These are phyloP conservation scores for Termitomyces sp. DNA, from an alignment of 768 basidiomycete species.

Conservation along the genomic window DNA sequence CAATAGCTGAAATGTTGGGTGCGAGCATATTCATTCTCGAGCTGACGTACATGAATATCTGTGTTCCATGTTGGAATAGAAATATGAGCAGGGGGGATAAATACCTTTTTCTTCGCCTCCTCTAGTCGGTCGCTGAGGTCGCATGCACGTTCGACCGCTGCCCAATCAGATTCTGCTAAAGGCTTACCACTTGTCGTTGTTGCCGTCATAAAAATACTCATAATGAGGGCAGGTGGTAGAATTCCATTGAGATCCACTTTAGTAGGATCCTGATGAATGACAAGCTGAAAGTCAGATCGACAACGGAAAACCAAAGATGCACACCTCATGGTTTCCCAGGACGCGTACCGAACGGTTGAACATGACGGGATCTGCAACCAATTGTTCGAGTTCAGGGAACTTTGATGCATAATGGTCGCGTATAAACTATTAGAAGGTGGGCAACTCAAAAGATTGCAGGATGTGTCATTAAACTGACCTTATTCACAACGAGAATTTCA, in stretches of 20 bases:
- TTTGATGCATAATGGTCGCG: slow-evolving; percentile 94
- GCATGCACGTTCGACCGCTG: slow-evolving; percentile 77
- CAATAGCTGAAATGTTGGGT: slow-evolving; percentile 96
- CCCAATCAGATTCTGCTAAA: slow-evolving; percentile 68
- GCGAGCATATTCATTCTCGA: slow-evolving; percentile 98
- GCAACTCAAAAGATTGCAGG: neutral
- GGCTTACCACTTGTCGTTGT: slow-evolving; percentile 82
- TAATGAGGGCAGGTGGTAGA: slow-evolving; percentile 84
- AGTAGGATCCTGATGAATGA: slow-evolving; percentile 62
- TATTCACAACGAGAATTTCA: slow-evolving; percentile 95
- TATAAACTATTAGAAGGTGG: slow-evolving; percentile 64
- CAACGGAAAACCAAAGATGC: slow-evolving; percentile 9
- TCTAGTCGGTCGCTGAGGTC: slow-evolving; percentile 86
- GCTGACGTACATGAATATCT: slow-evolving; percentile 99
- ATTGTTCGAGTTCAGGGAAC: slow-evolving; percentile 95
- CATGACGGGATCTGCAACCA: slow-evolving; percentile 87
- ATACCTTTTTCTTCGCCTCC: slow-evolving; percentile 82
- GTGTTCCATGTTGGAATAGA: slow-evolving; percentile 5
- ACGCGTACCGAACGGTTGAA: slow-evolving; percentile 89
- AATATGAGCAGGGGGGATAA: neutral
- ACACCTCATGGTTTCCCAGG: slow-evolving; percentile 77
- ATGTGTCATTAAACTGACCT: slow-evolving; percentile 38
- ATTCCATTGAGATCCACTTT: slow-evolving; percentile 78
- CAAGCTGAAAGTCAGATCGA: neutral
- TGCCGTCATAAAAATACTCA: slow-evolving; percentile 94